Evolutionary conservation across 352 stramenopile genomes (phyloP), one percentile per base, ranked within the genome.

Genomic region (Globisporangium recalcitrans): DNA sequence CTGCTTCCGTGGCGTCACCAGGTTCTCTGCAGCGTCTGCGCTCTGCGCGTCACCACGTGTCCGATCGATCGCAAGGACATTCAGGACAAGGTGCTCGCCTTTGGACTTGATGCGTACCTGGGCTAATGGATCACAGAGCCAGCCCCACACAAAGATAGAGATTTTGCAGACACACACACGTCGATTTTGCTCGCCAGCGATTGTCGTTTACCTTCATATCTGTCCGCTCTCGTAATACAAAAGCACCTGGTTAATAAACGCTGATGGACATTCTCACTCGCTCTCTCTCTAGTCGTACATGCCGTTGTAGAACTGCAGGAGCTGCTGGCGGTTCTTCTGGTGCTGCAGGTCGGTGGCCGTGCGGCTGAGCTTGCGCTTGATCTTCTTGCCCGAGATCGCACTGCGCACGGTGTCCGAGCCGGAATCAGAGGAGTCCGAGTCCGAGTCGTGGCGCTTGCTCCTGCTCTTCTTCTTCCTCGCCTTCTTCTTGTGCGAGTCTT

Each of bases 301-400:
- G 27, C 79, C 79, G 62, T 94, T 94, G 77, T 94, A 94, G 53
- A 94, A 92, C 68, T 93, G 81, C 44, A 94, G 73, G 24, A 94
- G 65, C 62, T 94, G 74, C 58, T 90, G 79, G 4, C 85, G 78
- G 62, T 87, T 91, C 62, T 82, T 85, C 66, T 91, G 69, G 58
- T 77, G 70, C 60, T 89, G 73, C 60, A 83, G 26, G 65, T 94
- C 85, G 13, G 71, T 68, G 0, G 74, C 77, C 27, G 81, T 79
- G 32, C 74, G 72, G 46, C 71, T 73, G 55, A 94, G 63, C 59
- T 91, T 89, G 58, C 85, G 80, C 60, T 93, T 91, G 68, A 94
- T 91, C 65, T 94, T 94, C 62, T 94, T 94, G 48, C 85, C 85
- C 1, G 83, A 93, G 59, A 92, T 94, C 22, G 77, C 83, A 38